Evolutionary conservation across 192 early-diverging fungal genomes (phyloP).

Genomic region (Coemansia sp.): DNA sequence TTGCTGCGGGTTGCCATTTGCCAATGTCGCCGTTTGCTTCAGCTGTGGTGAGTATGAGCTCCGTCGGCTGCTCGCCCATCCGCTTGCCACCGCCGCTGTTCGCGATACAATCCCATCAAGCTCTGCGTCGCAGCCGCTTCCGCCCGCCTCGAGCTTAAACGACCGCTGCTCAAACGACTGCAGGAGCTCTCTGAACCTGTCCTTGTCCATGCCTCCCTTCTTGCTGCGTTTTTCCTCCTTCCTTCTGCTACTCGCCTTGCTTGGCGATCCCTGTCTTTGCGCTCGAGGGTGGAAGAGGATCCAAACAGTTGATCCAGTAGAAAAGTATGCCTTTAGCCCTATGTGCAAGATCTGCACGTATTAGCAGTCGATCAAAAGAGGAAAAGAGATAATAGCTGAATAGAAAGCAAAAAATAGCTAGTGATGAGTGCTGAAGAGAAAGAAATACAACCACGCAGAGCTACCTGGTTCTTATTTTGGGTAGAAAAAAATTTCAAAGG

Average conservation of each 20-base stretch:
- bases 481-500: too few relatives aligned
- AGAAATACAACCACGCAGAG: too few relatives aligned
- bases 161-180: constrained; percentile 52
- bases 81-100: not conserved
- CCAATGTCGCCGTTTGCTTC: not conserved
- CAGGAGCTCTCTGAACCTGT: constrained; percentile 50
- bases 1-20: not conserved
- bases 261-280: not conserved
- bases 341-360: not conserved
- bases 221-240: not conserved
- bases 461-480: too few relatives aligned
- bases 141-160: constrained; percentile 45
- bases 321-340: not conserved
- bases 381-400: too few relatives aligned
- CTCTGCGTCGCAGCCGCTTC: constrained; percentile 20
- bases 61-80: constrained; percentile 4
- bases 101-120: constrained; percentile 21
- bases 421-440: too few relatives aligned
- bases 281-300: not conserved
- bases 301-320: not conserved
- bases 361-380: too few relatives aligned
- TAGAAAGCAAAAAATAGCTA: too few relatives aligned
- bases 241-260: not conserved
- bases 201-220: constrained; percentile 37
- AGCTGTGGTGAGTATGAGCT: constrained; percentile 7